These are phyloP conservation scores for Lentinula raphanica DNA, from an alignment of 768 basidiomycete genomes.

Conservation along the genomic window DNA sequence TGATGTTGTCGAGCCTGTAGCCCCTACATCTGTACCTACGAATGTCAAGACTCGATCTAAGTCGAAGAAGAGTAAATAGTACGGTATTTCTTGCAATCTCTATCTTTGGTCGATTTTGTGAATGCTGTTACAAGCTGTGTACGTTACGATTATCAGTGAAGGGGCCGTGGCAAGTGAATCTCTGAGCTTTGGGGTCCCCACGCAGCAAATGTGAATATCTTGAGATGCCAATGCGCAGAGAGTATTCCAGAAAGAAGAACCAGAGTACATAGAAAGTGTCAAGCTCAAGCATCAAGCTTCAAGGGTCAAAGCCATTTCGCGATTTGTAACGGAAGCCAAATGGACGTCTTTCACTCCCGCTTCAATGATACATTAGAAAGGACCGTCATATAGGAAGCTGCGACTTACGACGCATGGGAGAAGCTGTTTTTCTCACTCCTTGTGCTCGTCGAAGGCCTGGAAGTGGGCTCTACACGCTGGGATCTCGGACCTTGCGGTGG, in stretches of 20 bases:
- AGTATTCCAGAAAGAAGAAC: no score
- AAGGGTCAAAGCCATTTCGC: neutral
- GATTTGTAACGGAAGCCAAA: neutral
- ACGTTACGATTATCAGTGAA: no score
- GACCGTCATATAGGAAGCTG: no score
- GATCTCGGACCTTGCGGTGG: neutral
- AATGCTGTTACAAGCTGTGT: no score
- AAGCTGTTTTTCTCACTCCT: neutral
- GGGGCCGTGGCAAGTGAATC: no score
- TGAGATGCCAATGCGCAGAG: no score
- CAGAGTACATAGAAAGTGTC: no score
- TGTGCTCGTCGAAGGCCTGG: neutral
- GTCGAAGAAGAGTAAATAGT: constrained; percentile 44
- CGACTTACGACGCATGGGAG: neutral
- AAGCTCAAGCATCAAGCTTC: neutral
- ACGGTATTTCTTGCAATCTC: neutral
- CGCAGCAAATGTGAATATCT: no score
- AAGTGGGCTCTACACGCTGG: neutral
- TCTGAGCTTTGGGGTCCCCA: no score
- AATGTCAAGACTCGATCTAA: constrained; percentile 51
- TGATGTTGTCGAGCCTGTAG: constrained; percentile 39
- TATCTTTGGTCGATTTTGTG: neutral
- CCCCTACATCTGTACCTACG: constrained; percentile 18
- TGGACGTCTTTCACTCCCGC: neutral
- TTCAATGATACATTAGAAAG: neutral